Percentiles rank a stretch among this genome's conserved stretches.
Evolutionary conservation across 176 grass and related monocot genomes (phyloP).

Genomic region (Juncus inflexus): DNA sequence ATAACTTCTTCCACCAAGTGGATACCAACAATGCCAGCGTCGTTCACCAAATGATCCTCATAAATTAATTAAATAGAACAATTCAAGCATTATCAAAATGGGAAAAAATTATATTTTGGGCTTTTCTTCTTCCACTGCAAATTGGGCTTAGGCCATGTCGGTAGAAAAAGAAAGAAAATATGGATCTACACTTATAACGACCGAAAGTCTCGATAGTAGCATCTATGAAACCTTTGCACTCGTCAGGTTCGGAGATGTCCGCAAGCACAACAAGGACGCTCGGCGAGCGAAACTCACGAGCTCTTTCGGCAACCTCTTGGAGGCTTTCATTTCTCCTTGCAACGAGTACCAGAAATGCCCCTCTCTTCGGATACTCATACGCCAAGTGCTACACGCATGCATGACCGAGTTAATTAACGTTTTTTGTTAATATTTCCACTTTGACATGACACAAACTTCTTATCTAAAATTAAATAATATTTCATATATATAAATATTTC

Average conservation of each 20-base stretch:
- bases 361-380: conserved; percentile 40
- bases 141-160: too few relatives aligned
- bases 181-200: conserved; percentile 25
- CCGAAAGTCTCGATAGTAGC: conserved; percentile 44
- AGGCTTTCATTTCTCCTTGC: conserved; percentile 74
- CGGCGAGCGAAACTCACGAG: conserved; percentile 42
- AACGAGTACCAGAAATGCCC: conserved; percentile 52
- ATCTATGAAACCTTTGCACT: conserved; percentile 49
- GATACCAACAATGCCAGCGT: conserved; percentile 46
- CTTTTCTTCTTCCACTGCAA: neutral
- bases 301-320: conserved; percentile 42
- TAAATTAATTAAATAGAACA: neutral
- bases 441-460: neutral
- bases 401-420: neutral
- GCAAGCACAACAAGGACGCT: conserved; percentile 56
- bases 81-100: too few relatives aligned
- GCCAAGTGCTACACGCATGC: conserved; percentile 19
- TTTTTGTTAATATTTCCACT: neutral
- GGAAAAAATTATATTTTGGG: neutral
- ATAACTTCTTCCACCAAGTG: conserved; percentile 51
- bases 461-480: neutral
- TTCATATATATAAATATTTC: neutral
- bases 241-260: conserved; percentile 45
- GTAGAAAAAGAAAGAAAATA: neutral
- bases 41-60: conserved; percentile 67